Evolutionary conservation across 169 alveolate species (phyloP).

Genomic region (Eimeria mitis): DNA sequence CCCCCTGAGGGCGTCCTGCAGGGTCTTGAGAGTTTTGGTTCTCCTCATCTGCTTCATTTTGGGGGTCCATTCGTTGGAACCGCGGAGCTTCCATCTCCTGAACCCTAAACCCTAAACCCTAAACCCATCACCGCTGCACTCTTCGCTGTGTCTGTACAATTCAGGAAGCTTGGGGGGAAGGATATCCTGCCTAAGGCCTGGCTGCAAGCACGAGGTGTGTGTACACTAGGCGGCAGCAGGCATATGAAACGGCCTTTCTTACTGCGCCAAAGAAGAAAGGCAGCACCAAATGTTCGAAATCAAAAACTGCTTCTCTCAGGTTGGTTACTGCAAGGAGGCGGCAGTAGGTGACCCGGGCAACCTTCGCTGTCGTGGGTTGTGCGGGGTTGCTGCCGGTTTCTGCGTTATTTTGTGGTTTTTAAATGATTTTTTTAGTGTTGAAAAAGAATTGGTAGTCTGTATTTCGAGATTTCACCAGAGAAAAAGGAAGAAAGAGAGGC

Average conservation of each 20-base stretch:
- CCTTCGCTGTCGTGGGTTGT: background rate
- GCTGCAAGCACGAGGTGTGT: background rate
- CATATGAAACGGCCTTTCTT: background rate
- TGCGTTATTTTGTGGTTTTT: background rate
- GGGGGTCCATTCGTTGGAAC: too few relatives aligned
- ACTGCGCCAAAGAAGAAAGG: background rate
- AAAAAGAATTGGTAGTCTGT: background rate
- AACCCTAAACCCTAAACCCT: slow-evolving; percentile 6
- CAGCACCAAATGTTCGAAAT: background rate
- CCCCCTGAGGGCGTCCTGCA: background rate
- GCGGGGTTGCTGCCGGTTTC: too few relatives aligned
- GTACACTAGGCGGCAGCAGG: background rate
- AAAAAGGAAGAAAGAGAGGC: background rate
- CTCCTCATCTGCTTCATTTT: background rate
- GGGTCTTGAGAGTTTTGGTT: background rate
- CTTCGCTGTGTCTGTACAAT: background rate
- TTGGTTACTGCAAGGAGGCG: background rate
- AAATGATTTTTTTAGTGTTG: too few relatives aligned
- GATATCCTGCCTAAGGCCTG: background rate
- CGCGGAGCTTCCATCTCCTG: background rate
- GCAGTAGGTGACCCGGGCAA: background rate
- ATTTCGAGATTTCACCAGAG: background rate
- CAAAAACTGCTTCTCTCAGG: background rate
- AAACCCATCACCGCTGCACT: background rate
- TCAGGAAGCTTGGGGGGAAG: background rate